Percentiles rank a stretch among this genome's conserved stretches.
phyloP scores from a whole-genome alignment of 805 yeast genomes.

The Wickerhamomyces silvicola region DNA sequence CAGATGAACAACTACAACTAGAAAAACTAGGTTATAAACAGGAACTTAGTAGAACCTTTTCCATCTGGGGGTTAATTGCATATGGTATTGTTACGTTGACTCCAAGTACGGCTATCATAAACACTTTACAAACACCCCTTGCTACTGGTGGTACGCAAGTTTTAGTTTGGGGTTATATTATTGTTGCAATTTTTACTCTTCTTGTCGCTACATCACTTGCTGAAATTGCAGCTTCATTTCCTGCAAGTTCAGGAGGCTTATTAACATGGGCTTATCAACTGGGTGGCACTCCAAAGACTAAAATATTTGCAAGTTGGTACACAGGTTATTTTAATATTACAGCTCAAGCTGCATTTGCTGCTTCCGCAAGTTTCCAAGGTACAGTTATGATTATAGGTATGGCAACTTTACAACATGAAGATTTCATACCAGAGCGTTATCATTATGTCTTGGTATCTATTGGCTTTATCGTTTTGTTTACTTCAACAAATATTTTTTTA shows the following conservation, averaged over 20 bases:
- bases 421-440: constrained; percentile 12
- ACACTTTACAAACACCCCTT: constrained; percentile 20
- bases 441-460: constrained; percentile 18
- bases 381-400: constrained; percentile 17
- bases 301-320: constrained; percentile 24
- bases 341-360: constrained; percentile 22
- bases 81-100: constrained; percentile 22
- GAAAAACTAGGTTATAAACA: constrained; percentile 22
- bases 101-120: constrained; percentile 21
- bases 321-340: constrained; percentile 26
- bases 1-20: constrained; percentile 7
- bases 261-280: constrained; percentile 29
- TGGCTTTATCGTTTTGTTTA: constrained; percentile 20
- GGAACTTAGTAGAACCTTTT: constrained; percentile 20
- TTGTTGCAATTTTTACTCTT: constrained; percentile 20
- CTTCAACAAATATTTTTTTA: constrained; percentile 16
- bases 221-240: constrained; percentile 29
- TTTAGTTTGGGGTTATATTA: constrained; percentile 23
- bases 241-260: constrained; percentile 29
- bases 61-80: constrained; percentile 18
- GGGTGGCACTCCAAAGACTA: constrained; percentile 19
- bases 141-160: constrained; percentile 21
- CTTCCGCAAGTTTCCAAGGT: constrained; percentile 22
- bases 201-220: constrained; percentile 21
- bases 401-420: constrained; percentile 13